A percentile compares a stretch with the other conserved stretches of the same genome.
Evolutionary conservation across 2,329 filamentous ascomycete genomes (phyloP).

Genomic region (Boeremia exigua): DNA sequence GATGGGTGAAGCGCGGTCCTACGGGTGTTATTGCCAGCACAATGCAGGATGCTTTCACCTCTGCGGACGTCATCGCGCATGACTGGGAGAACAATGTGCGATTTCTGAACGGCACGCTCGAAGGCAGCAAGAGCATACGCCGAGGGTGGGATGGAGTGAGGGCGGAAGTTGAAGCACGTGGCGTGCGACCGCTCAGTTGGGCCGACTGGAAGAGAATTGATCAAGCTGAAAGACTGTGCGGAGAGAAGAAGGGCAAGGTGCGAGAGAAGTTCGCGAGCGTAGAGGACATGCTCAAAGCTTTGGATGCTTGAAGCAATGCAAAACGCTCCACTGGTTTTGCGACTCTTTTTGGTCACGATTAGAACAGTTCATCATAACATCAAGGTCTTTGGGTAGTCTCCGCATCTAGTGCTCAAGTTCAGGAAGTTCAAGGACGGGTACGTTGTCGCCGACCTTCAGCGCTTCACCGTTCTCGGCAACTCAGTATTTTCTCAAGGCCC

Average conservation of each 20-base stretch:
- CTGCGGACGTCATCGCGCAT: slow-evolving; percentile 79
- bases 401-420: no score
- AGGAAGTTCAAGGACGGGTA: no score
- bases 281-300: slow-evolving; percentile 62
- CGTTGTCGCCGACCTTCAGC: no score
- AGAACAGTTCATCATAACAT: no score
- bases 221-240: slow-evolving; percentile 72
- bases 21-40: slow-evolving; percentile 96
- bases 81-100: slow-evolving; percentile 68
- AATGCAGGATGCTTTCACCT: slow-evolving; percentile 92
- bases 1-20: slow-evolving; percentile 94
- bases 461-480: no score
- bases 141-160: slow-evolving; percentile 80
- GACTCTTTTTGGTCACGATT: no score
- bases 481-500: no score
- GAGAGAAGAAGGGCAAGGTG: slow-evolving; percentile 72
- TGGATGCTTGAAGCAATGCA: slow-evolving; percentile 33
- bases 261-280: slow-evolving; percentile 71
- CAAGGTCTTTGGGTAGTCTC: no score
- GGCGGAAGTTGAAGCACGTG: slow-evolving; percentile 61
- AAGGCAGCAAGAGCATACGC: slow-evolving; percentile 47
- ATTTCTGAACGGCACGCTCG: slow-evolving; percentile 56
- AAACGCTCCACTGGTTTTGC: neutral
- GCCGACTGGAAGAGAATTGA: slow-evolving; percentile 87
- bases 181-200: slow-evolving; percentile 75